Evolutionary conservation across 2,329 filamentous ascomycete genomes (phyloP), one percentile per base, ranked within the genome.

Genomic region (Fusarium anthophilum): DNA sequence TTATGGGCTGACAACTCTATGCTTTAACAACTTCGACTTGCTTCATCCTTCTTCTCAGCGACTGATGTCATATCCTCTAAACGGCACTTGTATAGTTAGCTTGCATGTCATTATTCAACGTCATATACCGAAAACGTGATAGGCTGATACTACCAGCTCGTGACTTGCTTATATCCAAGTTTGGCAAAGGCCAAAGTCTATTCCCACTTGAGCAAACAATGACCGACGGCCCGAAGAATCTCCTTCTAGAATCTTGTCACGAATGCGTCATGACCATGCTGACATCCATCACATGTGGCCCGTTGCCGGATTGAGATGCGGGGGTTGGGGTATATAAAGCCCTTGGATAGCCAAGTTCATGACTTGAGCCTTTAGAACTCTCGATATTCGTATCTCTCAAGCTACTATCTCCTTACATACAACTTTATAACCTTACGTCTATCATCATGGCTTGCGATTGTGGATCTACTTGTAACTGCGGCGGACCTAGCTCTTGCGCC

Each of bases 281-380:
- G 8, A 41, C 59, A 13, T 54, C 20, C 30, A 17, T 62, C 55
- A 67, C 9, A 24, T 45, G 18, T 30, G 17, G 8, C n/a, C 44
- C n/a, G 20, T 54, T 55, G 26, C n/a, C 58, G 3, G 20, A n/a
- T 51, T 8, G 1, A 37, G 44, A 37, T 58, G 67, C 59, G 66
- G 66, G 65, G 67, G 24, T 44, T 44, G 11, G 51, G 57, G 37
- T 66, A 60, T 70, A 70, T 70, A 70, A 70, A 8, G 7, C 45
- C 1, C 14, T 18, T 18, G 12, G 15, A 11, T 37, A 18, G 9
- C 22, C 51, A 37, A 8, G 2, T 44, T 48, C 4, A 39, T 17
- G 18, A 6, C 15, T 3, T 22, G n/a, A 22, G 50, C n/a, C n/a
- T 38, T 17, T 5, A 9, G 3, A 22, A 26, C n/a, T 37, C 18